Evolutionary conservation across 768 basidiomycete species (phyloP).

Genomic region (Lentinula guzmanii): DNA sequence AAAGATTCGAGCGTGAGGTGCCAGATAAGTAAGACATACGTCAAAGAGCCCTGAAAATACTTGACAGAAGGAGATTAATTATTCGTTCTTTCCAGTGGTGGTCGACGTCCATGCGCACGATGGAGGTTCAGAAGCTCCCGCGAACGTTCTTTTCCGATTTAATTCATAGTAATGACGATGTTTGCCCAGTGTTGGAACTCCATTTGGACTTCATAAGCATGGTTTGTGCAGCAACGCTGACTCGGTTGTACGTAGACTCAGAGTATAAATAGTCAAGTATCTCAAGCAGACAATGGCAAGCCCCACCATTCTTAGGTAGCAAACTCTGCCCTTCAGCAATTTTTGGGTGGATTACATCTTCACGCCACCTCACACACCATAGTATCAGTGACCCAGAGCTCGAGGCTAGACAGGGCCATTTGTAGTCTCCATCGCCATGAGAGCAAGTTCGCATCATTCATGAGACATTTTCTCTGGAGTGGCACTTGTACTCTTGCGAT

Average conservation of each 20-base stretch:
- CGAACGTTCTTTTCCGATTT: neutral
- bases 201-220: no score
- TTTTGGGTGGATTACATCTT: no score
- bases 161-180: neutral
- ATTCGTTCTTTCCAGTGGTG: neutral
- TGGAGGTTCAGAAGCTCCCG: neutral
- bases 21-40: neutral
- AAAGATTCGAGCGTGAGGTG: no score
- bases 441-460: conserved; percentile 12
- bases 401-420: conserved; percentile 17
- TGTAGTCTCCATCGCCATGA: conserved; percentile 15
- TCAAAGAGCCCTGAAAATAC: neutral
- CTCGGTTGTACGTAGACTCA: no score
- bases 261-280: no score
- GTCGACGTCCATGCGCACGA: neutral
- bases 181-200: neutral
- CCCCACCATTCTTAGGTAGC: no score
- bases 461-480: conserved; percentile 10
- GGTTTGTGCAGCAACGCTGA: no score
- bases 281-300: no score
- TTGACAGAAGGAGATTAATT: neutral
- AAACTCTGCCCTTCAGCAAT: no score
- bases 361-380: no score
- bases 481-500: conserved; percentile 55
- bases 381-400: neutral